Evolutionary conservation across 345 rosid species (phyloP).

Genomic region (Clarkia xantiana): DNA sequence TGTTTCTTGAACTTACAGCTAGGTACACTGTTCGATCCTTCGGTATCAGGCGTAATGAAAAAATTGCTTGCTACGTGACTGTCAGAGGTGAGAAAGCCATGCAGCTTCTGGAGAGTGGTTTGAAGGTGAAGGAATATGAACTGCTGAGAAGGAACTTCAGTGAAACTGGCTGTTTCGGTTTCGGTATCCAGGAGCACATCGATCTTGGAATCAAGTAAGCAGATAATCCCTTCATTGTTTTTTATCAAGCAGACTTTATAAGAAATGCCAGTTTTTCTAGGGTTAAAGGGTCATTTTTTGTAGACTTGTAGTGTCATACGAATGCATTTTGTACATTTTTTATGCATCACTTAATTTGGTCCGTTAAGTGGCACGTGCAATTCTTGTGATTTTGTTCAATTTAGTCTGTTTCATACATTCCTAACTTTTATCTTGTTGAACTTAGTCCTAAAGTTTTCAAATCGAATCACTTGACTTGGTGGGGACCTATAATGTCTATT

Average conservation of each 20-base stretch:
- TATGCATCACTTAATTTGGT: no score
- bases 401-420: no score
- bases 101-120: slow-evolving; percentile 93
- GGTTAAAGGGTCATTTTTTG: no score
- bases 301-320: no score
- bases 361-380: no score
- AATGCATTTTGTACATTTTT: no score
- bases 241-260: no score
- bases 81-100: slow-evolving; percentile 97
- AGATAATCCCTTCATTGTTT: background rate
- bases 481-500: background rate
- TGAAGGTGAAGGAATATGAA: slow-evolving; percentile 94
- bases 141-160: slow-evolving; percentile 85
- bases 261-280: background rate
- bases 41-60: slow-evolving; percentile 90
- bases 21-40: slow-evolving; percentile 96
- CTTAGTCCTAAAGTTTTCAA: no score
- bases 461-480: background rate
- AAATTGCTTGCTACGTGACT: slow-evolving; percentile 93
- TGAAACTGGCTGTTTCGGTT: slow-evolving; percentile 93
- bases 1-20: slow-evolving; percentile 24
- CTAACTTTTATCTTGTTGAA: no score
- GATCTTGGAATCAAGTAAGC: slow-evolving; percentile 94
- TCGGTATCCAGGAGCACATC: slow-evolving; percentile 95
- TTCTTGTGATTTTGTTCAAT: no score